Evolutionary conservation across 2,329 filamentous ascomycete genomes (phyloP), one percentile per base, ranked within the genome.

Genomic region (Neofusicoccum umdonicola): DNA sequence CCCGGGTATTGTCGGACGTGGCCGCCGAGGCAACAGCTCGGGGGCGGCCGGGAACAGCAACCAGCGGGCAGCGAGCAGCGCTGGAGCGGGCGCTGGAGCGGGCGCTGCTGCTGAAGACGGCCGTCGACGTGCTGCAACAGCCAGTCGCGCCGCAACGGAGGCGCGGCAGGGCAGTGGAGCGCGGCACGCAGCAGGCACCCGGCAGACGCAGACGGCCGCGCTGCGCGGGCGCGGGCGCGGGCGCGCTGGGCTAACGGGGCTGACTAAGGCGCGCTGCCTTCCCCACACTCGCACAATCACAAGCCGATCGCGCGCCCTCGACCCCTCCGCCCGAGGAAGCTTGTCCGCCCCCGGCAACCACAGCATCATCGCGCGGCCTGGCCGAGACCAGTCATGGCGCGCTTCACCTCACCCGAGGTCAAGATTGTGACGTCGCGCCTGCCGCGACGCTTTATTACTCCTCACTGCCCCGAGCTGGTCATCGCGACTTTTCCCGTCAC

Each of bases 261-360:
- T 56, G 61, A 63, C 39, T 56, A 54, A 63, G 61, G 51, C 22
- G 22, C 22, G 22, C 22, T 22, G 22, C 35, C 41, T 64, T 58
- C 41, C 62, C 62, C 51, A 60, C 56, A 60, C 35, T 60, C 56
- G 37, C 62, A 50, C 19, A 45, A 57, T 64, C 62, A 64, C 62
- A 64, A 64, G 62, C 62, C 62, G 62, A 64, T 56, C 50, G 37
- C 48, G 7, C 37, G 50, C 27, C 7, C 31, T 48, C 41, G 51
- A 63, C 62, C 62, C 62, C 62, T 64, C 62, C 62, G 62, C 62
- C 62, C 62, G 62, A 64, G 52, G 62, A 44, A 63, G 48, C 61
- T 63, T 60, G 41, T 34, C 56, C 41, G 41, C 22, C 56, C 56
- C 50, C 42, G 51, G 50, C 61, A 45, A 44, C 61, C 50, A 47